Evolutionary conservation across 1,284 basidiomycete genomes (phyloP).

Genomic region (Ceratobasidium papillatum): DNA sequence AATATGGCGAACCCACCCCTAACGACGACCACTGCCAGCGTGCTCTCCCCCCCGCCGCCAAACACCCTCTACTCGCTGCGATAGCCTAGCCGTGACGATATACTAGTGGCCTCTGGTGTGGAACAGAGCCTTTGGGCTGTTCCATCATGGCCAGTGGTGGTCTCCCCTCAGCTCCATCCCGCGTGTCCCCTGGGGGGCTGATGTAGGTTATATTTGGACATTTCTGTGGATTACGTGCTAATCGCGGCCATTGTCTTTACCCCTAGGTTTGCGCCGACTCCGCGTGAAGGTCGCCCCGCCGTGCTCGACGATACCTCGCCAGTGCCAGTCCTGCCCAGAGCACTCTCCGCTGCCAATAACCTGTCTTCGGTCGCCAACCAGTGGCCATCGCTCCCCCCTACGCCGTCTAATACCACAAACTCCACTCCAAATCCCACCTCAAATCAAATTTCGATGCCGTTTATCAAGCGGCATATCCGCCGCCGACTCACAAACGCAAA

Average conservation of each 20-base stretch:
- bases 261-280: conserved; percentile 34
- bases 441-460: conserved; percentile 82
- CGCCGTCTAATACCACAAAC: conserved; percentile 27
- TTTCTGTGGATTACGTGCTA: background rate
- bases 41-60: conserved; percentile 4
- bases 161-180: conserved; percentile 29
- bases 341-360: conserved; percentile 23
- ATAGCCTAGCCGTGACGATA: background rate
- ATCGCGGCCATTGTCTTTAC: background rate
- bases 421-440: conserved; percentile 30
- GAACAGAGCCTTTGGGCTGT: conserved; percentile 39
- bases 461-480: conserved; percentile 92
- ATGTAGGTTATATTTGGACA: conserved; percentile 10
- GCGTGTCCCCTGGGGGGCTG: conserved; percentile 26
- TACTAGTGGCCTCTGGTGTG: conserved; percentile 1
- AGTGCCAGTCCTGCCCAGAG: conserved; percentile 33
- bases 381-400: conserved; percentile 40
- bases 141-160: conserved; percentile 20
- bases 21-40: conserved; percentile 25
- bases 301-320: conserved; percentile 32
- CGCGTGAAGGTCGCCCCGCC: conserved; percentile 13
- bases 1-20: conserved; percentile 25
- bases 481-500: conserved; percentile 93
- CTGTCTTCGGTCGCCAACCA: conserved; percentile 16
- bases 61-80: conserved; percentile 6